These are phyloP conservation scores for Lachnellula arida DNA, from an alignment of 2,329 filamentous ascomycete genomes.

Conservation along the genomic window DNA sequence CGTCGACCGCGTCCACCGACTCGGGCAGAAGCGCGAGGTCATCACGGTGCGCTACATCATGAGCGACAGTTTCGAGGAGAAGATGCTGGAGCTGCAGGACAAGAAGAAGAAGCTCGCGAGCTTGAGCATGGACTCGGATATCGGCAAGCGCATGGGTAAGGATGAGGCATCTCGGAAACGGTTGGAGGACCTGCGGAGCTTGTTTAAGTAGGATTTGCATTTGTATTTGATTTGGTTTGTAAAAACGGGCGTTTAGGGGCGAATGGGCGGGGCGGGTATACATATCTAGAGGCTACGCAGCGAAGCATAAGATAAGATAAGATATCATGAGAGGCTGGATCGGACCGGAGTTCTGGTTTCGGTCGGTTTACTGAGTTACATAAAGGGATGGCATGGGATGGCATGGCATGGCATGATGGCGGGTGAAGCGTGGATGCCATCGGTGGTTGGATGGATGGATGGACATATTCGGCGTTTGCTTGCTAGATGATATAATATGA, in stretches of 20 bases:
- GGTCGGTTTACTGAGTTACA: too few species aligned
- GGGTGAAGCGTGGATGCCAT: too few species aligned
- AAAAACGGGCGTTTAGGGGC: neutral
- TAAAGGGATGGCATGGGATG: neutral
- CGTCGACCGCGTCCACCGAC: conserved; percentile 83
- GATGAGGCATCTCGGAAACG: conserved; percentile 33
- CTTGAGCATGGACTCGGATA: conserved; percentile 67
- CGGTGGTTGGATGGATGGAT: neutral
- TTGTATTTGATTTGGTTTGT: neutral
- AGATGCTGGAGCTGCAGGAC: conserved; percentile 82
- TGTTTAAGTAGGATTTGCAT: conserved; percentile 41
- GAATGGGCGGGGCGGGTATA: neutral
- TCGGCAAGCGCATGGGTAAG: conserved; percentile 28
- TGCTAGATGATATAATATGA: too few species aligned
- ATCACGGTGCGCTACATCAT: conserved; percentile 88
- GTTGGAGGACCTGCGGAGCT: conserved; percentile 53
- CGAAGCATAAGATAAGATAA: neutral
- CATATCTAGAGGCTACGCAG: neutral
- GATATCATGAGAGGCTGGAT: neutral
- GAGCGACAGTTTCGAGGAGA: conserved; percentile 86
- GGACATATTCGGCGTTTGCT: neutral
- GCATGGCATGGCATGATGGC: too few species aligned
- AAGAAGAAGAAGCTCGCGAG: conserved; percentile 92
- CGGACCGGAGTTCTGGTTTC: neutral
- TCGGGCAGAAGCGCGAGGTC: conserved; percentile 86